Base-by-base conservation (phyloP, 768 basidiomycete species). In the Leccinum aurantiacum region DNA sequence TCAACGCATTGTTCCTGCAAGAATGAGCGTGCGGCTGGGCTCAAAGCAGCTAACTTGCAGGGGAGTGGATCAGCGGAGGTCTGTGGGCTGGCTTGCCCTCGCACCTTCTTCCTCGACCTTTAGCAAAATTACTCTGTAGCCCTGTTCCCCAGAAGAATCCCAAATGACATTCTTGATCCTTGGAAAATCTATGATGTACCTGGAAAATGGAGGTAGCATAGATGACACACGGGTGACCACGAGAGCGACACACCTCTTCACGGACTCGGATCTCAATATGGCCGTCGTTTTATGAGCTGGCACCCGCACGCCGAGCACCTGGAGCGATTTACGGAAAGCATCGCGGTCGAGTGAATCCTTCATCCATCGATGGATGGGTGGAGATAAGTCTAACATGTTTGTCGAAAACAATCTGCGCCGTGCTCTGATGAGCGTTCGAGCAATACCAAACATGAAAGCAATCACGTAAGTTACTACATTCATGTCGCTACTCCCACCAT, bases 301-400 rank as follows among this genome's bases (percentile, higher is more conserved):
- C 13, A 92, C 80, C 24, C 85, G 82, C 22, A 81, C 86, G 24
- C 88, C 90, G 33, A 95, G 77, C 10, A 94, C 80, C 7, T 84
- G 78, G 8, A 95, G 66, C 1, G 81, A 78, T 71, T 84, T 88
- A 25, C 71, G 80, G 69, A 97, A 97, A 7, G 78, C 82, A 61
- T 72, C 67, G 60, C 80, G 83, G 75, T 93, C 85, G n/a, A 93
- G 72, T 47, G 72, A 71, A 31, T 80, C 76, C 53, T 74, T 75
- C 69, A 83, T 80, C 60, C 81, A 83, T 49, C 78, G 77, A 58
- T 84, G 82, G 24, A 76, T 53, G 3, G 87, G 85, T 10, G 82
- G 80, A 33, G 76, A 72, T 15, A 67, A 66, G 62, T 79, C 69
- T 19, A 84, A 65, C 67, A 69, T 69, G 13, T 29, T 48, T 56